Percentiles rank a stretch among this genome's conserved stretches.
Conservation (phyloP, 2,329 filamentous ascomycete species). For the Huntiella savannae region DNA sequence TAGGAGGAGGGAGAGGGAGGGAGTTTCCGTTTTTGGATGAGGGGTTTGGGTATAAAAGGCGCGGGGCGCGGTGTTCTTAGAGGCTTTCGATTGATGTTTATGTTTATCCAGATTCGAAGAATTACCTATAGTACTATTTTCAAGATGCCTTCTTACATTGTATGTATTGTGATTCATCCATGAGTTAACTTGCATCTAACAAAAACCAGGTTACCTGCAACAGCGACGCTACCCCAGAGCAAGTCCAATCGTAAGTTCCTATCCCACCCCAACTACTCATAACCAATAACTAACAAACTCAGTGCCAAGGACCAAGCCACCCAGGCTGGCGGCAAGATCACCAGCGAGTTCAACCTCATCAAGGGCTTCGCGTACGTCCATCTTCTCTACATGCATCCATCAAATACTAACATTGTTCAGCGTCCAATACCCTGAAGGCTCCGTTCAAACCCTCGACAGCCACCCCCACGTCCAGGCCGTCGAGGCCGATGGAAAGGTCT, state of each 20-base stretch:
- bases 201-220: constrained; percentile 62
- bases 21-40: no score
- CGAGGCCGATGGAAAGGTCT: constrained; percentile 42
- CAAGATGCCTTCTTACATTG: constrained; percentile 39
- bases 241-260: constrained; percentile 44
- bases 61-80: no score
- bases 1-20: no score
- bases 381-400: background rate
- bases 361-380: constrained; percentile 74
- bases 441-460: constrained; percentile 41
- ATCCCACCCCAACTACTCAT: background rate
- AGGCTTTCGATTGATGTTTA: no score
- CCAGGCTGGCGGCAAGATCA: constrained; percentile 67
- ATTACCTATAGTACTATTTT: background rate
- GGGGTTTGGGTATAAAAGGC: no score
- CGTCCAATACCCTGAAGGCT: constrained; percentile 47
- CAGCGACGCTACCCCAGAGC: constrained; percentile 41
- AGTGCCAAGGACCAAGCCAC: constrained; percentile 60
- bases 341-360: constrained; percentile 67
- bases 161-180: constrained; percentile 16
- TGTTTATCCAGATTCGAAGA: background rate
- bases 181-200: constrained; percentile 12
- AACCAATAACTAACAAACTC: background rate
- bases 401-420: background rate
- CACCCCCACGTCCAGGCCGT: constrained; percentile 56